Percentiles rank a stretch among this genome's conserved stretches.
Conservation (phyloP, 306 rosid genomes). For the Cajanus cajan region DNA sequence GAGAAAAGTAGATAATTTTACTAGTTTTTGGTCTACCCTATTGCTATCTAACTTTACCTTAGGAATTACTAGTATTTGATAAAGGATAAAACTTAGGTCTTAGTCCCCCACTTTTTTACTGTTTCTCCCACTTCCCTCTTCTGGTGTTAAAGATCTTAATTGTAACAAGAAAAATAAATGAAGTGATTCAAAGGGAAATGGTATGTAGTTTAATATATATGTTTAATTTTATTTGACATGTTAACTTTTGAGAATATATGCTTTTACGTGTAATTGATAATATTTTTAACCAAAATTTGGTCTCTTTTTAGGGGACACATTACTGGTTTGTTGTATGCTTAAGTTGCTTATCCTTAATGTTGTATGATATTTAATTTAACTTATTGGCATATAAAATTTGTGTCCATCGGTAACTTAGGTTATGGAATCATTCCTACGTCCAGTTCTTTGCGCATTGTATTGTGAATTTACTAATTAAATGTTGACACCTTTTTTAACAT, state of each 20-base stretch:
- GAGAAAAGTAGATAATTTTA: background rate
- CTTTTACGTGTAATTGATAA: background rate
- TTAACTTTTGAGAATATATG: background rate
- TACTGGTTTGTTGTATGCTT: background rate
- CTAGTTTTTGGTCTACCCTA: background rate
- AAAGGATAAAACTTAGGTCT: background rate
- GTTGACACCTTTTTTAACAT: background rate
- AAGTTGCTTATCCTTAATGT: background rate
- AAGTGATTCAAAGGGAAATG: background rate
- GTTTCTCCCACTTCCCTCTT: background rate
- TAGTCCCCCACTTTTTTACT: background rate
- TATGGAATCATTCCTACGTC: background rate
- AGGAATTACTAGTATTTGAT: background rate
- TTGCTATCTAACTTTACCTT: background rate
- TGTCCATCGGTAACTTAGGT: background rate
- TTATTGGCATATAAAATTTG: background rate
- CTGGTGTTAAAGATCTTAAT: background rate
- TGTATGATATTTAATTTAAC: background rate
- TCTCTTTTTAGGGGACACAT: background rate
- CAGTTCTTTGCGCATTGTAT: background rate
- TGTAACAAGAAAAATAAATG: background rate
- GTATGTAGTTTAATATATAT: background rate
- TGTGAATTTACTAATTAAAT: background rate
- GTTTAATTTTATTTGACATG: background rate
- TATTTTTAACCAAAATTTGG: background rate